A percentile compares a stretch with the other conserved stretches of the same genome.
Evolutionary conservation across 108 stramenopile species (phyloP).

Genomic region (Fragilariopsis cylindrus): DNA sequence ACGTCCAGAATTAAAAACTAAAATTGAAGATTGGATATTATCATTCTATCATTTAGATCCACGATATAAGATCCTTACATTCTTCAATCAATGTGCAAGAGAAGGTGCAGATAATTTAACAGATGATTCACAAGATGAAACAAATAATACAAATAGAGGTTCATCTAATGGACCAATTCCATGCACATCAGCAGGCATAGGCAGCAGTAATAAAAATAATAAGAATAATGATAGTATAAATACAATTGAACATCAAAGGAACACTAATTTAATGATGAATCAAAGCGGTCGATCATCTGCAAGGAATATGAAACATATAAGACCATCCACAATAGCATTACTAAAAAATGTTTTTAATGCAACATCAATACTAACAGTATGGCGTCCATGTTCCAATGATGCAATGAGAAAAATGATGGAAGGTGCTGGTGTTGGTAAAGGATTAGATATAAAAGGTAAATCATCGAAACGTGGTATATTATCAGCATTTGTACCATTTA

Average conservation of each 20-base stretch:
- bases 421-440: constrained; percentile 65
- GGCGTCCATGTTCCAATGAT: constrained; percentile 68
- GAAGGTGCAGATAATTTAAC: constrained; percentile 48
- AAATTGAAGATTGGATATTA: constrained; percentile 48
- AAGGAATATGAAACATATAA: constrained; percentile 52
- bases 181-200: not conserved
- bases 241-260: constrained; percentile 38
- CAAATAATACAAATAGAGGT: not conserved
- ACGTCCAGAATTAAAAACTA: constrained; percentile 33
- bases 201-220: constrained; percentile 34
- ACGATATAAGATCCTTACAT: constrained; percentile 62
- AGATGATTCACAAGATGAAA: constrained; percentile 34
- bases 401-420: constrained; percentile 79
- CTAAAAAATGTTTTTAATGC: constrained; percentile 37
- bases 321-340: constrained; percentile 63
- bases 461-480: constrained; percentile 59
- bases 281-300: constrained; percentile 34
- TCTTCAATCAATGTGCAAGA: constrained; percentile 60
- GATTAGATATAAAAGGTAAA: constrained; percentile 80
- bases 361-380: constrained; percentile 65
- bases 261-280: not conserved
- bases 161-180: not conserved
- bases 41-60: constrained; percentile 65
- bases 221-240: constrained; percentile 26
- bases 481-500: constrained; percentile 64